Evolutionary conservation across 2,329 filamentous ascomycete genomes (phyloP).

Genomic region (Pestalotiopsis sp.): DNA sequence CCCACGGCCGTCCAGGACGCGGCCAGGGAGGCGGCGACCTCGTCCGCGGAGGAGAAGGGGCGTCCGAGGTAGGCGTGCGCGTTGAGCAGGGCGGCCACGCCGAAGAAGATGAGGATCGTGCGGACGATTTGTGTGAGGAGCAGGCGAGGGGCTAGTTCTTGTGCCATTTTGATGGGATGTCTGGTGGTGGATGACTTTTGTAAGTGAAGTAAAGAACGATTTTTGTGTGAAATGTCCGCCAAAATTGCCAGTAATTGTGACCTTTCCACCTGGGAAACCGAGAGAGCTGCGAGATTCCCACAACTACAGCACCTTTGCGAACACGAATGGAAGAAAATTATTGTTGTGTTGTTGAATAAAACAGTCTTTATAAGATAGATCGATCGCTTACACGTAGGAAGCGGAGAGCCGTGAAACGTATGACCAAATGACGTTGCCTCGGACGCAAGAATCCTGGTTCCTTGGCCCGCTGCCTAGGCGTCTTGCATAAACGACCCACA

Average conservation of each 20-base stretch:
- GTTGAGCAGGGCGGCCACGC: conserved; percentile 11
- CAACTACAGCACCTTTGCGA: not conserved
- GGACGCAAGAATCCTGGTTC: not conserved
- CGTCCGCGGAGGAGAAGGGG: not conserved
- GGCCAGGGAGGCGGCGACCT: conserved; percentile 7
- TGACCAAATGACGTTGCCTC: conserved; percentile 1
- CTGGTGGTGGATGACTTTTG: not conserved
- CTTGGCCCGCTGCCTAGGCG: not conserved
- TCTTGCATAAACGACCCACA: conserved; percentile 1
- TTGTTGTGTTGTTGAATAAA: not conserved
- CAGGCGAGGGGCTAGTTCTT: conserved; percentile 14
- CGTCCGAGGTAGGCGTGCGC: conserved; percentile 11
- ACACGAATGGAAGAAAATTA: not conserved
- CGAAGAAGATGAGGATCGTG: conserved; percentile 12
- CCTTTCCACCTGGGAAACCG: not conserved
- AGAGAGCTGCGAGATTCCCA: not conserved
- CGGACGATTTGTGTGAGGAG: conserved; percentile 14
- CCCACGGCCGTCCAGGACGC: conserved; percentile 11
- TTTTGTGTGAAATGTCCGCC: not conserved
- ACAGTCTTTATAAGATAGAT: not conserved
- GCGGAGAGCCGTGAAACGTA: not conserved
- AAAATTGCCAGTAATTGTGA: not conserved
- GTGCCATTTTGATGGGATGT: conserved; percentile 4
- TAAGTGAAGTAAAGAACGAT: not conserved
- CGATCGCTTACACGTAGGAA: not conserved